These are phyloP conservation scores for Miamiensis avidus DNA, from an alignment of 169 alveolate genomes.

Conservation along the genomic window DNA sequence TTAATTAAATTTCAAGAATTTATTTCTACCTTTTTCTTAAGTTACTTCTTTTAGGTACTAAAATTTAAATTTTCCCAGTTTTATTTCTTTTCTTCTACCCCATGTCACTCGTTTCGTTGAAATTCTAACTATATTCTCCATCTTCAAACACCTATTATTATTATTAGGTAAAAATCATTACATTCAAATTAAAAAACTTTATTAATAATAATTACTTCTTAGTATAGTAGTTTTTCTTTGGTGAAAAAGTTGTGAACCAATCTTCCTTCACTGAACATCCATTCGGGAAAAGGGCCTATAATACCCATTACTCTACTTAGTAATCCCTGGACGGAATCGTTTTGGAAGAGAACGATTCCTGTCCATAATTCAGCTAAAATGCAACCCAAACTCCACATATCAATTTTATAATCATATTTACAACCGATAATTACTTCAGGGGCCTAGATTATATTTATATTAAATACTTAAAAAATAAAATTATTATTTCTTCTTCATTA, in stretches of 20 bases:
- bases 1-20: not conserved
- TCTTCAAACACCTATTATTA: constrained; percentile 38
- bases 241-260: constrained; percentile 84
- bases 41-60: constrained; percentile 79
- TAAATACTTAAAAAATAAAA: no score
- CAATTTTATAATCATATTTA: constrained; percentile 96
- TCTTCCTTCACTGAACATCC: constrained; percentile 90
- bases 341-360: constrained; percentile 82
- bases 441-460: constrained; percentile 60
- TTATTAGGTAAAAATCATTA: not conserved
- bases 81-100: constrained; percentile 48
- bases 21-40: constrained; percentile 54
- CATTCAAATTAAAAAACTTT: constrained; percentile 12
- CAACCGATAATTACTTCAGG: constrained; percentile 98
- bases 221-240: constrained; percentile 82
- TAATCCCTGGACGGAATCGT: constrained; percentile 85
- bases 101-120: constrained; percentile 43
- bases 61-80: constrained; percentile 73
- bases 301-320: constrained; percentile 90
- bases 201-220: constrained; percentile 56
- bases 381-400: constrained; percentile 99
- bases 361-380: constrained; percentile 94
- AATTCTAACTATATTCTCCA: constrained; percentile 55
- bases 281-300: constrained; percentile 87
- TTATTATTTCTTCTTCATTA: no score